phyloP scores from a whole-genome alignment of 2,329 filamentous ascomycete species.

The Colletotrichum tamarilloi region DNA sequence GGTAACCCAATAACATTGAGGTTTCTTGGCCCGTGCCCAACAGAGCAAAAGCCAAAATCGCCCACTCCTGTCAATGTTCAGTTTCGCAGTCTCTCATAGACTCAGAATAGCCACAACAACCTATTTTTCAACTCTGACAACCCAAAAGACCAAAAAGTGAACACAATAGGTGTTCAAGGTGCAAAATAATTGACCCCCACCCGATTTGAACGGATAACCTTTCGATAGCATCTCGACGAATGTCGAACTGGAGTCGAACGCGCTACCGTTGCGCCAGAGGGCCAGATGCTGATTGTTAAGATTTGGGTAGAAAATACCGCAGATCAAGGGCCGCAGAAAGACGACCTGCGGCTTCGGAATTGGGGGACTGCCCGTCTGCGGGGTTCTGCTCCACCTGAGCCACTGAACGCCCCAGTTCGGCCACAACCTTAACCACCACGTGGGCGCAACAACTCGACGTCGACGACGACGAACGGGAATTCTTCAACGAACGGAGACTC shows the following conservation, averaged over 20 bases:
- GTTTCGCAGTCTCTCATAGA: neutral
- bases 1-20: too few species aligned
- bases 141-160: too few species aligned
- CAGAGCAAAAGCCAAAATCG: neutral
- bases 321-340: neutral
- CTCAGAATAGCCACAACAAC: neutral
- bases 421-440: conserved; percentile 20
- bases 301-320: rapidly evolving
- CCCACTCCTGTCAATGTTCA: too few species aligned
- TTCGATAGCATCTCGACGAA: neutral
- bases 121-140: too few species aligned
- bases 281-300: neutral
- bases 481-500: neutral
- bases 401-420: neutral
- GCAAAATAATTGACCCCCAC: conserved; percentile 27
- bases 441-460: conserved; percentile 13
- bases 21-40: too few species aligned
- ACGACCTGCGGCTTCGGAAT: too few species aligned
- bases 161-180: too few species aligned
- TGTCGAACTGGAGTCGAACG: conserved; percentile 27
- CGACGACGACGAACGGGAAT: conserved; percentile 4
- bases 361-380: neutral
- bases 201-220: conserved; percentile 37
- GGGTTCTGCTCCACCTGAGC: neutral
- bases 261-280: conserved; percentile 35